A percentile compares a stretch with the other conserved stretches of the same genome.
phyloP scores from a whole-genome alignment of 225 moss, liverwort and hornwort species.

The Sphagnum tenellum region DNA sequence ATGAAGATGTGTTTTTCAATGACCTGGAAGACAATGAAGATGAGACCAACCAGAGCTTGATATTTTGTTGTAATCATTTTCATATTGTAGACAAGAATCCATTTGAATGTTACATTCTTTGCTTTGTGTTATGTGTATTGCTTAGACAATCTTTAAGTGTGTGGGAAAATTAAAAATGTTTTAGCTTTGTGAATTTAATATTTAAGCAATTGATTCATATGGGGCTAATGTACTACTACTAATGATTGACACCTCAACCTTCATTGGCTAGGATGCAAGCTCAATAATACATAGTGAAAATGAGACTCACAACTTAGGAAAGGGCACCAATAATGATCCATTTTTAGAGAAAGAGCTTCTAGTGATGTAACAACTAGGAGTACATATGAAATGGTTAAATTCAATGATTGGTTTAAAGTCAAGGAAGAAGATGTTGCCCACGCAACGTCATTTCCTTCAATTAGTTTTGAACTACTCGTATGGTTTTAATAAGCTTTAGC shows the following conservation, averaged over 20 bases:
- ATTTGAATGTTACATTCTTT: too few relatives aligned
- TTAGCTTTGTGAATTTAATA: too few relatives aligned
- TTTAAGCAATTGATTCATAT: too few relatives aligned
- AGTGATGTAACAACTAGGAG: slow-evolving; percentile 24
- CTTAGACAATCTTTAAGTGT: too few relatives aligned
- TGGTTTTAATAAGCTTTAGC: too few relatives aligned
- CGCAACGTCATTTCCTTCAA: slow-evolving; percentile 47
- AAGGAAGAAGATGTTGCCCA: slow-evolving; percentile 76
- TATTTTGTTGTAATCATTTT: slow-evolving; percentile 13
- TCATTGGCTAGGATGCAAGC: slow-evolving; percentile 28
- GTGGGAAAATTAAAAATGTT: too few relatives aligned
- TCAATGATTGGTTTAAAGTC: slow-evolving; percentile 82
- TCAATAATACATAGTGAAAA: slow-evolving; percentile 12
- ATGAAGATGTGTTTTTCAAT: slow-evolving; percentile 95
- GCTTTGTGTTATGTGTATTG: too few relatives aligned
- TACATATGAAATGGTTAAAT: slow-evolving; percentile 54
- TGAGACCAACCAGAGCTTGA: slow-evolving; percentile 32
- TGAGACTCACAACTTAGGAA: slow-evolving; percentile 4
- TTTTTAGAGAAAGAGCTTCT: slow-evolving; percentile 22
- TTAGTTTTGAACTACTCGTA: too few relatives aligned
- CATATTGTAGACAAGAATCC: too few relatives aligned
- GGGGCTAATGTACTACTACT: slow-evolving; percentile 13
- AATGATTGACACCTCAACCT: slow-evolving; percentile 10
- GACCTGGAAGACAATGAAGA: slow-evolving; percentile 80
- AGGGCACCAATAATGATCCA: slow-evolving; percentile 12